A percentile compares a stretch with the other conserved stretches of the same genome.
These are phyloP conservation scores for Gossypium gossypioides DNA, from an alignment of 441 rosid species.

Conservation along the genomic window DNA sequence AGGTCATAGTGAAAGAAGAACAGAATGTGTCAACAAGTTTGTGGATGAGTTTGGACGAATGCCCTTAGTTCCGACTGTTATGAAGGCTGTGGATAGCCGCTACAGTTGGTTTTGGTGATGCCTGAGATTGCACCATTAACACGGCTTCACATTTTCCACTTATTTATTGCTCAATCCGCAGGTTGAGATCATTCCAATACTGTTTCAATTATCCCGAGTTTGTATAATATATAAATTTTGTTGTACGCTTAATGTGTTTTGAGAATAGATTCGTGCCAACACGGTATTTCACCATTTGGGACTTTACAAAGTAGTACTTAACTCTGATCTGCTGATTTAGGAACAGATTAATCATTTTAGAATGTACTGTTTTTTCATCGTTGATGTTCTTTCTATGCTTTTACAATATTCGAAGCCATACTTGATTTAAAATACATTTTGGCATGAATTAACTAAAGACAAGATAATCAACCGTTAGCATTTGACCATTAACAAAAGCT, in stretches of 20 bases:
- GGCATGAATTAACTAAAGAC: too few species aligned
- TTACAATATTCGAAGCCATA: background rate
- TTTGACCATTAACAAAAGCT: background rate
- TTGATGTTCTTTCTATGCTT: background rate
- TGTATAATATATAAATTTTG: background rate
- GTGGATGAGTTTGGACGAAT: conserved; percentile 64
- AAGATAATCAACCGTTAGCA: background rate
- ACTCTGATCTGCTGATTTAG: background rate
- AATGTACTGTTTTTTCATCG: background rate
- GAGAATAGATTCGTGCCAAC: background rate
- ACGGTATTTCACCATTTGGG: background rate
- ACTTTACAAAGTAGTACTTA: too few species aligned
- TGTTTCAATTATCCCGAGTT: background rate
- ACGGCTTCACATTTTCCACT: background rate
- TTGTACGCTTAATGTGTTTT: background rate
- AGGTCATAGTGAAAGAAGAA: conserved; percentile 70
- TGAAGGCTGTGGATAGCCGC: conserved; percentile 74
- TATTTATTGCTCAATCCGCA: background rate
- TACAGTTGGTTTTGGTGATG: conserved; percentile 72
- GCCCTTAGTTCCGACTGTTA: conserved; percentile 64
- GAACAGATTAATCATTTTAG: background rate
- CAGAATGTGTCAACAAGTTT: conserved; percentile 62
- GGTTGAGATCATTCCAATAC: conserved; percentile 8
- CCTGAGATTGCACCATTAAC: background rate
- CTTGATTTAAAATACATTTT: too few species aligned